phyloP scores from a whole-genome alignment of 805 yeast genomes.

The Kregervanrija pseudodelftensis region DNA sequence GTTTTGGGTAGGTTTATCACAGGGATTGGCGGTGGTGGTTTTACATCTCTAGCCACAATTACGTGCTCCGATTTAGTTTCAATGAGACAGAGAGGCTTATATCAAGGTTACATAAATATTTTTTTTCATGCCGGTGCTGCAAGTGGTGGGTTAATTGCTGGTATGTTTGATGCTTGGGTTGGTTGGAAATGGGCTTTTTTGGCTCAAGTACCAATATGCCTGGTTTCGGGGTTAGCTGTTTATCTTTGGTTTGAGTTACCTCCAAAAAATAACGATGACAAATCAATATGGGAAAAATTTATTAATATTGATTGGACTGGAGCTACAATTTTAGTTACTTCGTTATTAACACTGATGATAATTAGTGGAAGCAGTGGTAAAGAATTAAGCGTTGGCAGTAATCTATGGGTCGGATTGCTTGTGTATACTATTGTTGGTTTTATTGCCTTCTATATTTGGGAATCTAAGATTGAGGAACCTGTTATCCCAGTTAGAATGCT shows the following conservation, averaged over 20 bases:
- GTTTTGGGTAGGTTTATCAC: constrained; percentile 60
- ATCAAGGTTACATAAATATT: constrained; percentile 76
- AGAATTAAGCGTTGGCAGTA: constrained; percentile 40
- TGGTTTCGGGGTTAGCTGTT: constrained; percentile 33
- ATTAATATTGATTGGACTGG: constrained; percentile 47
- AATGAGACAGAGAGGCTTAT: constrained; percentile 67
- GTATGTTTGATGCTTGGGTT: constrained; percentile 40
- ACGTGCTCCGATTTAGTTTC: constrained; percentile 73
- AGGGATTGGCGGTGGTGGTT: constrained; percentile 88
- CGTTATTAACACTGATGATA: constrained; percentile 51
- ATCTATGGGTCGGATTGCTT: constrained; percentile 29
- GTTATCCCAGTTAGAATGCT: constrained; percentile 58
- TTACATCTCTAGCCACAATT: constrained; percentile 67
- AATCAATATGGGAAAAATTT: constrained; percentile 28
- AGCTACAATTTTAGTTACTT: constrained; percentile 46
- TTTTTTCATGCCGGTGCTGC: constrained; percentile 74
- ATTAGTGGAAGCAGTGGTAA: constrained; percentile 63
- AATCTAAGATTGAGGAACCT: constrained; percentile 39
- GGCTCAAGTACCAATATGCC: constrained; percentile 45
- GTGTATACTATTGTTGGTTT: constrained; percentile 10
- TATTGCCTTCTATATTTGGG: constrained; percentile 12
- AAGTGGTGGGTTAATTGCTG: constrained; percentile 61
- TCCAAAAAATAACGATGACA: constrained; percentile 16
- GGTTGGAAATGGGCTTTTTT: constrained; percentile 67
- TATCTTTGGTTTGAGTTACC: constrained; percentile 33